These are phyloP conservation scores for Termitomyces sp. DNA, from an alignment of 1,284 basidiomycete species.

Conservation along the genomic window DNA sequence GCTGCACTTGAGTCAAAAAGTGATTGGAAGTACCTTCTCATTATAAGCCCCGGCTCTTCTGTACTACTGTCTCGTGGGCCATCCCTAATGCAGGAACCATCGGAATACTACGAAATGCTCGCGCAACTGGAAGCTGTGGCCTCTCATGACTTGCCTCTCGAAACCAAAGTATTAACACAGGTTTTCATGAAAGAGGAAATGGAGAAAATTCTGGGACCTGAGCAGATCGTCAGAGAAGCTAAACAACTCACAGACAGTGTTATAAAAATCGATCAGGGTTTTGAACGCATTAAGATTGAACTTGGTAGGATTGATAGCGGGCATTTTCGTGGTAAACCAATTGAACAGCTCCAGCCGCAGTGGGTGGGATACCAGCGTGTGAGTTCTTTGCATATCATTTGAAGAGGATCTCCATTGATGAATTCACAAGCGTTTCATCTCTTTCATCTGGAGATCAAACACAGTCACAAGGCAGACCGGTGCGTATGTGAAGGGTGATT, in stretches of 20 bases:
- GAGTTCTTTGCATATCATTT: not conserved
- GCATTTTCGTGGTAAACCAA: conserved; percentile 6
- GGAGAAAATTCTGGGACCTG: not conserved
- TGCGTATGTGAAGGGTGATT: conserved; percentile 8
- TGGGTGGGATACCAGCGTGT: conserved; percentile 11
- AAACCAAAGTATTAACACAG: not conserved
- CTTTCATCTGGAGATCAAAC: conserved; percentile 8
- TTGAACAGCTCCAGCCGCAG: conserved; percentile 5
- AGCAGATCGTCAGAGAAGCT: conserved; percentile 2
- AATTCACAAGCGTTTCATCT: conserved; percentile 8
- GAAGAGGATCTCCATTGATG: not conserved
- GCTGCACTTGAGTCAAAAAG: not conserved
- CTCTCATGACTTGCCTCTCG: not conserved
- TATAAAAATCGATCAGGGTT: conserved; percentile 12
- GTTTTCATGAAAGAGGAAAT: conserved; percentile 4
- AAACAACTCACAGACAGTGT: conserved; percentile 6
- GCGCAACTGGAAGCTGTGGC: not conserved
- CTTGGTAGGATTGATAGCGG: conserved; percentile 3
- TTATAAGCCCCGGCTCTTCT: no score
- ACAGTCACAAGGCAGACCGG: conserved; percentile 2
- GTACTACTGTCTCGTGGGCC: not conserved
- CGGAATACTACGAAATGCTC: conserved; percentile 4
- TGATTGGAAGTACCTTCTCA: not conserved
- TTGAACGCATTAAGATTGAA: conserved; percentile 13
- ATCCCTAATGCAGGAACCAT: not conserved